Evolutionary conservation across 1,284 basidiomycete species (phyloP), one percentile per base, ranked within the genome.

Genomic region (Anthracocystis setariae): DNA sequence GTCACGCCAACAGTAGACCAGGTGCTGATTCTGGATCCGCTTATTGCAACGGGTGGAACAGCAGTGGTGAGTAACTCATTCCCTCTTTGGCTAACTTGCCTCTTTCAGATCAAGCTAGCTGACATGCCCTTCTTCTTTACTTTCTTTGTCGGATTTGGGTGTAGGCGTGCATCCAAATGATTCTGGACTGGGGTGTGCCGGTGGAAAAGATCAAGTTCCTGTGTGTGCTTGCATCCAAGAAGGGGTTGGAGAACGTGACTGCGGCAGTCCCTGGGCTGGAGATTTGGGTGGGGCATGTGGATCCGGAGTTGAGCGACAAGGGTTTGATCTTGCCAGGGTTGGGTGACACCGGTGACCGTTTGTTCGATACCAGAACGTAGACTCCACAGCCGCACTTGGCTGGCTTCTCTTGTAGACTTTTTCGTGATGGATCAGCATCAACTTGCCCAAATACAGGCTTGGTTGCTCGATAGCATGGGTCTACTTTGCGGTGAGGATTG

Each of bases 1-100:
- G 84, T 88, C 27, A 84, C 85, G 17, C 89, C 91, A 1, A 89
- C 90, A 0, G 88, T 94, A 7, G 93, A 96, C 79, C 84, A 88
- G 45, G 90, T 94, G 25, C 92, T 90, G 84, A 85, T 98, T 37
- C 87, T 97, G 39, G 94, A 98, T 76, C 83, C 94, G 3, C 85
- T 97, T 40, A 90, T 97, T 76, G 94, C 94, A 0, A 97, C 94
- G 0, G 94, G 94, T 63, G 92, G 92, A n/a, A 96, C 94, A 3
- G 92, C 91, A 5, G 87, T 89, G 62, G 93, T 73, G 58, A 57
- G 37, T 25, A n/a, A n/a, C 15, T 20, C 25, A 5, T 21, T n/a
- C 29, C 8, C 18, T 10, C 13, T 8, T 43, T 13, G 25, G 2
- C 29, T 8, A 24, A 13, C n/a, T n/a, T n/a, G 5, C 4, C 27